Conservation (phyloP, 2,329 filamentous ascomycete genomes). For the Chalara sp. region DNA sequence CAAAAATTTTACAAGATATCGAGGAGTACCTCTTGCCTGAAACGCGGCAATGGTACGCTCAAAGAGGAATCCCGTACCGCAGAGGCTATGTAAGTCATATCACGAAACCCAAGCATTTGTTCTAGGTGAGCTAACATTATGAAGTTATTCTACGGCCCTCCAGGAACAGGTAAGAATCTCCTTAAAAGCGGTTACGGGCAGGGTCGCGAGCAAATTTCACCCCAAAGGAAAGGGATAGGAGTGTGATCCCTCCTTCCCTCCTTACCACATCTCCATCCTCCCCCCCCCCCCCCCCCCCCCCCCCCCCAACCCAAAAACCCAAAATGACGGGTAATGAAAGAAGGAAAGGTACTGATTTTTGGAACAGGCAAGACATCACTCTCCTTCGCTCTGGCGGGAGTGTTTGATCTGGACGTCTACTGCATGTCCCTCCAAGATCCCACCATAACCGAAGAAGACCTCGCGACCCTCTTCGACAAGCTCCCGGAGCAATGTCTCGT, state of each 20-base stretch:
- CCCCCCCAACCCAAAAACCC: no score
- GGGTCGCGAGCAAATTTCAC: no score
- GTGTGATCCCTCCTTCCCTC: no score
- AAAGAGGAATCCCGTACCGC: slow-evolving; percentile 66
- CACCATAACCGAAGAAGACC: slow-evolving; percentile 33
- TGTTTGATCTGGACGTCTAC: slow-evolving; percentile 43
- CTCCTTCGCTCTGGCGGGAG: slow-evolving; percentile 81
- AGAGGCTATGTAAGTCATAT: slow-evolving; percentile 48
- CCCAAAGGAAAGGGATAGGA: no score
- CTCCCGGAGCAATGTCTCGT: slow-evolving; percentile 45
- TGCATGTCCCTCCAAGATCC: slow-evolving; percentile 43
- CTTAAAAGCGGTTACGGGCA: slow-evolving; percentile 37
- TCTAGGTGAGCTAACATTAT: background rate
- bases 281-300: no score
- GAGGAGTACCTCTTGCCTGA: slow-evolving; percentile 39
- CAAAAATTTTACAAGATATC: slow-evolving; percentile 39
- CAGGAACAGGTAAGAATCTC: slow-evolving; percentile 75
- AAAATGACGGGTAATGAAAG: no score
- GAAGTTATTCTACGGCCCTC: slow-evolving; percentile 62
- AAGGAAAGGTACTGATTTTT: no score
- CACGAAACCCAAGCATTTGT: background rate
- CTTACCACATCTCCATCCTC: no score
- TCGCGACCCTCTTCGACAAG: slow-evolving; percentile 40
- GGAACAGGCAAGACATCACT: slow-evolving; percentile 79
- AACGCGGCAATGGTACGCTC: slow-evolving; percentile 80